A percentile compares a stretch with the other conserved stretches of the same genome.
phyloP scores from a whole-genome alignment of 2,329 filamentous ascomycete genomes.

The Teratosphaeria zuluensis region DNA sequence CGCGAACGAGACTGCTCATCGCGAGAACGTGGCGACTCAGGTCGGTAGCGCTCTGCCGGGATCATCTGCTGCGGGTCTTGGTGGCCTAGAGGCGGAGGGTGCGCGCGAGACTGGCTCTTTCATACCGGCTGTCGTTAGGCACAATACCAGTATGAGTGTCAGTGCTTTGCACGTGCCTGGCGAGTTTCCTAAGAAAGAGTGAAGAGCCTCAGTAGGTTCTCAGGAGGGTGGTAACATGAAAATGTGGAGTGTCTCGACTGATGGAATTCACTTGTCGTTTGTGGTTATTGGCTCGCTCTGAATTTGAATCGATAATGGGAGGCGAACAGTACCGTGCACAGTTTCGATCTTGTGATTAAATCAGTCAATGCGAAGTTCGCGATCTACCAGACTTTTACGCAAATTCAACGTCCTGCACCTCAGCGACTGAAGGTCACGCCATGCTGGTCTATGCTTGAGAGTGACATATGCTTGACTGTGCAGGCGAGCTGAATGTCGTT shows the following conservation, averaged over 20 bases:
- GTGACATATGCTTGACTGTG: no score
- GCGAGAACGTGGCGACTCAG: not conserved
- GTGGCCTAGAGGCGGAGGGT: slow-evolving; percentile 25
- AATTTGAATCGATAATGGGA: not conserved
- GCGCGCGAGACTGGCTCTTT: slow-evolving; percentile 32
- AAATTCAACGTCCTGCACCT: no score
- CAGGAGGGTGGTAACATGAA: no score
- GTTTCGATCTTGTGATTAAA: not conserved
- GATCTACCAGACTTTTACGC: no score
- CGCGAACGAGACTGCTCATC: slow-evolving; percentile 1
- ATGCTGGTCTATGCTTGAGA: no score
- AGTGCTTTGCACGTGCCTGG: slow-evolving; percentile 62
- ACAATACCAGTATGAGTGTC: slow-evolving; percentile 42
- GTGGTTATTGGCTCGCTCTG: not conserved
- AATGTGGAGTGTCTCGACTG: not conserved
- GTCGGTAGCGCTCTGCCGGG: not conserved
- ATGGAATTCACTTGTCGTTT: not conserved
- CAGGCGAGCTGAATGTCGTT: no score
- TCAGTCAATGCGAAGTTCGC: not conserved
- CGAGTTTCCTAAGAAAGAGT: slow-evolving; percentile 34
- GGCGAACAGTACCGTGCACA: not conserved
- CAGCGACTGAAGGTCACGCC: no score
- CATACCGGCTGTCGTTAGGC: slow-evolving; percentile 36
- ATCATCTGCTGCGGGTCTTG: slow-evolving; percentile 7
- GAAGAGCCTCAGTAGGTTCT: not conserved